phyloP scores from a whole-genome alignment of 352 stramenopile genomes.

The Globisporangium parvum region DNA sequence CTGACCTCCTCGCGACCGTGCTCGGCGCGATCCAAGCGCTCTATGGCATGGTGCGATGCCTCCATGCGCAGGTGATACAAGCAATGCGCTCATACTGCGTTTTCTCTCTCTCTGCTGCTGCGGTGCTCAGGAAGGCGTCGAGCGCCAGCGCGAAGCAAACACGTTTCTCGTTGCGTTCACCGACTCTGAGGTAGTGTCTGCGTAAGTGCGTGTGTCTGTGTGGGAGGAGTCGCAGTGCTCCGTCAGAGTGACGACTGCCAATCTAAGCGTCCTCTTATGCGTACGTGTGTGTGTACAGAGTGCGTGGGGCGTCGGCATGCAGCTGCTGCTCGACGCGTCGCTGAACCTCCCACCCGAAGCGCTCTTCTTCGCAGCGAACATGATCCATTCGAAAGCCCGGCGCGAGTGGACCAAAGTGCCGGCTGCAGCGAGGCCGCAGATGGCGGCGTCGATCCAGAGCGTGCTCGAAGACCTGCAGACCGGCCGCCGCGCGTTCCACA shows the following conservation, averaged over 20 bases:
- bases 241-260: too few species aligned
- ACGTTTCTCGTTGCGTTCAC: constrained; percentile 58
- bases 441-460: constrained; percentile 29
- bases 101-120: neutral
- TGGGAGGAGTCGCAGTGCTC: too few species aligned
- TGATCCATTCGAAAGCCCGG: constrained; percentile 60
- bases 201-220: neutral
- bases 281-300: constrained; percentile 11
- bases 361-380: constrained; percentile 75
- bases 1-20: constrained; percentile 36
- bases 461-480: constrained; percentile 32
- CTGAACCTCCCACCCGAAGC: constrained; percentile 36
- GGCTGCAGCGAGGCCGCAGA: constrained; percentile 22
- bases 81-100: neutral
- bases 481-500: constrained; percentile 19
- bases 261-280: too few species aligned
- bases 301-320: constrained; percentile 42
- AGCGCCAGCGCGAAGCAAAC: constrained; percentile 60
- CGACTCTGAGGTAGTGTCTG: constrained; percentile 36
- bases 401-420: constrained; percentile 55
- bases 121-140: constrained; percentile 38
- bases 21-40: constrained; percentile 50
- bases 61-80: constrained; percentile 1
- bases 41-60: constrained; percentile 46
- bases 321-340: constrained; percentile 44